Conservation (phyloP, 352 stramenopile genomes). For the Discostella stelligera region DNA sequence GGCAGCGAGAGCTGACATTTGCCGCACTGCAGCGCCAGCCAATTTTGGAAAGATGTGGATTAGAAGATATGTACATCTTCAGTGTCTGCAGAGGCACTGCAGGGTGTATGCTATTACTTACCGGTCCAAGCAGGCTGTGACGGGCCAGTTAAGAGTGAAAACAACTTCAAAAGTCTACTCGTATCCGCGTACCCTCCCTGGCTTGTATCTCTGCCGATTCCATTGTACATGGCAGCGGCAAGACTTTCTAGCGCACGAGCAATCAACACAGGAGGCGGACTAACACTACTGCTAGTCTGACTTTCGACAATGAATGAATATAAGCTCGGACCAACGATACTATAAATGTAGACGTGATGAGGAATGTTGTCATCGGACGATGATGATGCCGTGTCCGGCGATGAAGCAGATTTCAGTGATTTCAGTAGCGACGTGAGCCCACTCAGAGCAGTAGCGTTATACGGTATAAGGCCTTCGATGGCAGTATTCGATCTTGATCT, state of each 20-base stretch:
- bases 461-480: constrained; percentile 68
- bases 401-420: constrained; percentile 13
- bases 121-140: constrained; percentile 71
- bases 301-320: constrained; percentile 35
- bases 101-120: neutral
- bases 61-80: neutral
- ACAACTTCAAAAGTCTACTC: constrained; percentile 46
- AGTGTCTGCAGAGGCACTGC: neutral
- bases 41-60: constrained; percentile 7
- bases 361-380: constrained; percentile 11
- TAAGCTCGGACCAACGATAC: constrained; percentile 30
- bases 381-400: constrained; percentile 17
- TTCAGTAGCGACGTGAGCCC: constrained; percentile 51
- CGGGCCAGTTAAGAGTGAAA: constrained; percentile 35
- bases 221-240: constrained; percentile 55
- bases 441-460: constrained; percentile 56
- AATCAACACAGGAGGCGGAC: constrained; percentile 58
- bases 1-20: constrained; percentile 52
- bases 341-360: constrained; percentile 42
- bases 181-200: constrained; percentile 18
- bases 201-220: constrained; percentile 25
- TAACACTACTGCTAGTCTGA: constrained; percentile 26
- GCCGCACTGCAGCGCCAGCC: constrained; percentile 31
- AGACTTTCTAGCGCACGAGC: constrained; percentile 68
- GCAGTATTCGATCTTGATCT: constrained; percentile 25